A percentile compares a stretch with the other conserved stretches of the same genome.
Conservation (phyloP, 345 rosid genomes). For the rapeseed (Brassica napus) region DNA sequence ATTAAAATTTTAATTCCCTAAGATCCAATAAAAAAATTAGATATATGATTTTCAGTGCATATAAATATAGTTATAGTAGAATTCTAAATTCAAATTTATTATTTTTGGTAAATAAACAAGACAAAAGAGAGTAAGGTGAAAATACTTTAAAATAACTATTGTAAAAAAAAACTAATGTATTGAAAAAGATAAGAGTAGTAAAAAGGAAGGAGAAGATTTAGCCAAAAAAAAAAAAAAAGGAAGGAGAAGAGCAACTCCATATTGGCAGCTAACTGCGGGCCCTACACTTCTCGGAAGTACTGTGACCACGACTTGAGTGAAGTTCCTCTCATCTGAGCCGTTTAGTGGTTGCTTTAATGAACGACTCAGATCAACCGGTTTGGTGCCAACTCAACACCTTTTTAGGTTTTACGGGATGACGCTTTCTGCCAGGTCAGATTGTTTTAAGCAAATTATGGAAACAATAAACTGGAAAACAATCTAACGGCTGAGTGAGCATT, state of each 20-base stretch:
- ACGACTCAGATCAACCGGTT: constrained; percentile 45
- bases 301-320: constrained; percentile 66
- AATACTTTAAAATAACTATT: neutral
- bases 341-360: neutral
- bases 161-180: constrained; percentile 29
- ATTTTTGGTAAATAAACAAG: neutral
- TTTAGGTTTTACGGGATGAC: constrained; percentile 43
- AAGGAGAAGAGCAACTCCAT: constrained; percentile 45
- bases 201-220: neutral
- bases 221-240: neutral
- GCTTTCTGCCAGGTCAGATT: constrained; percentile 61
- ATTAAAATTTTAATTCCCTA: neutral
- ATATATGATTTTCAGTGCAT: too few species aligned
- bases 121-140: constrained; percentile 19
- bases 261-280: constrained; percentile 58
- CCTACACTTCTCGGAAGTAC: constrained; percentile 74
- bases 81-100: too few species aligned
- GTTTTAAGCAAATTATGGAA: neutral
- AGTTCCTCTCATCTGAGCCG: constrained; percentile 47
- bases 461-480: constrained; percentile 8
- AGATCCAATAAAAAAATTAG: too few species aligned
- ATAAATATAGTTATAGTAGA: neutral
- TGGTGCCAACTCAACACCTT: constrained; percentile 63
- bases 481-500: constrained; percentile 43
- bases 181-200: too few species aligned